A percentile compares a stretch with the other conserved stretches of the same genome.
phyloP scores from a whole-genome alignment of 2,329 filamentous ascomycete genomes.

The Fusarium paranaense region DNA sequence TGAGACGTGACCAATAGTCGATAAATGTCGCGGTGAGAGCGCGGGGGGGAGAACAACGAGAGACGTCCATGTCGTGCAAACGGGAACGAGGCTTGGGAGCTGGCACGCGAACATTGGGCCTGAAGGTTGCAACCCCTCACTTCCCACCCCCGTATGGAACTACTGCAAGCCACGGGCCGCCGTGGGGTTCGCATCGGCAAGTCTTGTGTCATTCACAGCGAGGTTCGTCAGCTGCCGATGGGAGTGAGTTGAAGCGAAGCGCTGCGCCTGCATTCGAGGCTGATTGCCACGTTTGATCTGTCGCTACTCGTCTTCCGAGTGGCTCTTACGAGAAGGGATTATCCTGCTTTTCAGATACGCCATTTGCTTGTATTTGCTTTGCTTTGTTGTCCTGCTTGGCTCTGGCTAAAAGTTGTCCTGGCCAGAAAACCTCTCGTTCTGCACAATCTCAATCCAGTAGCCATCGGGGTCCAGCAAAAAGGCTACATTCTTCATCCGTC shows the following conservation, averaged over 20 bases:
- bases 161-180: constrained; percentile 44
- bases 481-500: constrained; percentile 92
- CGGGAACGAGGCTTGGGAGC: background rate
- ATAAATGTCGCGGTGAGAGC: background rate
- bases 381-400: background rate
- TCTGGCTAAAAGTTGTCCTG: constrained; percentile 62
- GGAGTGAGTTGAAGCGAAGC: background rate
- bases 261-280: background rate
- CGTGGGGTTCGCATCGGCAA: constrained; percentile 21
- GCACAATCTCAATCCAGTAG: constrained; percentile 85
- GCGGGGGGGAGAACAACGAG: background rate
- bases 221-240: background rate
- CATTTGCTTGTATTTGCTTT: background rate
- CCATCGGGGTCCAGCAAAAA: constrained; percentile 90
- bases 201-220: background rate
- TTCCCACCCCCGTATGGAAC: constrained; percentile 38
- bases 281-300: background rate
- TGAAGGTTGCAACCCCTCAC: constrained; percentile 38
- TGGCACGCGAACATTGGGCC: constrained; percentile 10
- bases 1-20: background rate
- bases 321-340: background rate
- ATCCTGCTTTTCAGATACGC: background rate
- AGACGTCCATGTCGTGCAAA: background rate
- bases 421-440: constrained; percentile 77
- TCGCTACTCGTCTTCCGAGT: background rate